Evolutionary conservation across 805 yeast species (phyloP).

Genomic region (Wickerhamiella spandovensis): DNA sequence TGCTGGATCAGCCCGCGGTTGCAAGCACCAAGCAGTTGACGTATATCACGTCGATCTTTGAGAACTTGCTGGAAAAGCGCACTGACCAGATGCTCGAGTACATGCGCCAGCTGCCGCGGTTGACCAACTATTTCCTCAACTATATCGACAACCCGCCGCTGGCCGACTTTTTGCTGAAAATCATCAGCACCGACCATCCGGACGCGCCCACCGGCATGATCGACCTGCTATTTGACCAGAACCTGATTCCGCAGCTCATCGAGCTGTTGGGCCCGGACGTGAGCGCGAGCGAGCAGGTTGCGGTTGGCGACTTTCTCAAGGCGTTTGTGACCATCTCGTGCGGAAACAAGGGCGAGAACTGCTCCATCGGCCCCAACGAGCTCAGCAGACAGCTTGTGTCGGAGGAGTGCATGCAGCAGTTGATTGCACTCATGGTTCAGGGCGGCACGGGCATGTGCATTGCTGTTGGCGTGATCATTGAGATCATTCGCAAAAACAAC

Average conservation of each 20-base stretch:
- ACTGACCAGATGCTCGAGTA: constrained; percentile 65
- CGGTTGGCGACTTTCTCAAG: constrained; percentile 89
- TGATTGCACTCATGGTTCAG: constrained; percentile 63
- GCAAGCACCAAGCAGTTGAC: constrained; percentile 68
- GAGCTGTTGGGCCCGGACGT: constrained; percentile 55
- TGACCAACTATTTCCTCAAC: constrained; percentile 68
- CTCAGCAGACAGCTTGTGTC: constrained; percentile 83
- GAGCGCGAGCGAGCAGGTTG: constrained; percentile 66
- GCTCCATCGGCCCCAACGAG: constrained; percentile 93
- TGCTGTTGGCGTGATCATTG: constrained; percentile 90
- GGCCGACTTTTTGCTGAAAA: constrained; percentile 82
- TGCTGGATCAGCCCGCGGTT: constrained; percentile 55
- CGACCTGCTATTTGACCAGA: constrained; percentile 58
- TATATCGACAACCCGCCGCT: constrained; percentile 89
- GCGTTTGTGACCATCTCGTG: constrained; percentile 92
- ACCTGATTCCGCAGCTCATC: constrained; percentile 58
- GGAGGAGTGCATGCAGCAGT: constrained; percentile 45
- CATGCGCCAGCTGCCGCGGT: constrained; percentile 48
- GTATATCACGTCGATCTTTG: constrained; percentile 82
- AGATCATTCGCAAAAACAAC: constrained; percentile 86
- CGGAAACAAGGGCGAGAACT: constrained; percentile 75
- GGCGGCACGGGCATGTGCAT: constrained; percentile 78
- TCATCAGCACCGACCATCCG: constrained; percentile 85
- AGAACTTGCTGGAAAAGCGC: constrained; percentile 78
- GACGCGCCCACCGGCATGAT: constrained; percentile 81